Base-by-base conservation (phyloP, 148 eudicot species). In the Chenopodium berlandieri region DNA sequence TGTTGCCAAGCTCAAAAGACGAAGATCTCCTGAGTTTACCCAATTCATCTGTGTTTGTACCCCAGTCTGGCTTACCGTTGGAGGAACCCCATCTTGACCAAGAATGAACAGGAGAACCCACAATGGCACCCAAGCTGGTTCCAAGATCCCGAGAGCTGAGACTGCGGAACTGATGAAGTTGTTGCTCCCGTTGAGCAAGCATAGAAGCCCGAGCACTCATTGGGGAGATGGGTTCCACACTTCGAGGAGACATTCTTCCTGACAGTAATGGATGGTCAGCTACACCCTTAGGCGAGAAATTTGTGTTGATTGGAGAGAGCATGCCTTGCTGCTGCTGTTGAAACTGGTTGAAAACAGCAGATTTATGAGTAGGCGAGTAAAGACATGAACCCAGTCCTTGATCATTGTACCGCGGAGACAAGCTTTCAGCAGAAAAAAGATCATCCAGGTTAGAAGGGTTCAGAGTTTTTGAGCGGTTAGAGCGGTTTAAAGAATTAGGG, bases 141-240 rank as follows among this genome's bases (percentile, higher is more conserved):
- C 91, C 92, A 64, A 93, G 89, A 44, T 91, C 95, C 17, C 94
- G 89, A 22, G 97, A 91, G 73, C 94, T 93, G 22, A 90, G 91
- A 80, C 94, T 91, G 30, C 93, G 86, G 22, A 90, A 89, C 75
- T 88, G 87, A 50, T 88, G 88, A 47, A 84, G 84, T 58, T 85
- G 92, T 37, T 86, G 86, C 75, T 89, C 92, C 10, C 86, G 90
- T 68, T 85, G 87, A 40, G 87, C 86, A 74, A 90, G 63, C 79
- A 88, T 84, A 0, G 90, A 83, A 65, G 89, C 85, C 63, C 93
- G 83, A 71, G 91, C 84, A 79, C 91, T 87, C 86, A 87, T 80
- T 2, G 97, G 94, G 22, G 97, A 93, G 69, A 88, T 84, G 37
- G 97, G 92, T 32, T 91, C 97, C 73, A 90, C 77, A 10, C 76